These are phyloP conservation scores for Saccharomyces paradoxus DNA, from an alignment of 805 yeast genomes.

Conservation along the genomic window DNA sequence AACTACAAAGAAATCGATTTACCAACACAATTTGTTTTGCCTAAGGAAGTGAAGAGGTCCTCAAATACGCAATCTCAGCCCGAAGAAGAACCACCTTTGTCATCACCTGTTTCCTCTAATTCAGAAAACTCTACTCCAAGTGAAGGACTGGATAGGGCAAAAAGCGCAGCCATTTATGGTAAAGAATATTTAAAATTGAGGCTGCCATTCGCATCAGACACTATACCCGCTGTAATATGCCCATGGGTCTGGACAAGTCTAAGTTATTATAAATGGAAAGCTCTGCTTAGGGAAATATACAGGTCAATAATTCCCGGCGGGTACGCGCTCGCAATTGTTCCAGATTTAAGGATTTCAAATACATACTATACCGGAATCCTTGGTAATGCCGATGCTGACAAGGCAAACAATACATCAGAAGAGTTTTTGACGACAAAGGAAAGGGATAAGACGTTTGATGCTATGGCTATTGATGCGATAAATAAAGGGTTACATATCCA, in stretches of 20 bases:
- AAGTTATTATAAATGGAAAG: conserved; percentile 22
- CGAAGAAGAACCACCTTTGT: background rate
- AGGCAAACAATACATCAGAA: background rate
- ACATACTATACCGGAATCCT: background rate
- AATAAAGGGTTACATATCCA: conserved; percentile 20
- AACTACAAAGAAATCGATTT: conserved; percentile 20
- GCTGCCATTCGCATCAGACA: conserved; percentile 21
- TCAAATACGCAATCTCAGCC: background rate
- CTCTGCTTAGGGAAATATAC: conserved; percentile 20
- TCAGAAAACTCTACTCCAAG: background rate
- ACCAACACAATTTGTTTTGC: conserved; percentile 18
- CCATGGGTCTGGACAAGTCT: conserved; percentile 25
- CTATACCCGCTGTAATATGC: conserved; percentile 22
- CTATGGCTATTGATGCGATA: conserved; percentile 21
- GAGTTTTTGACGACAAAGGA: conserved; percentile 18
- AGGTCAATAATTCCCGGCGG: conserved; percentile 28
- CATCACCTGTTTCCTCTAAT: background rate
- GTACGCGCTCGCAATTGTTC: conserved; percentile 15
- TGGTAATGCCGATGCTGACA: background rate
- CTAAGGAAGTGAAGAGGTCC: conserved; percentile 2
- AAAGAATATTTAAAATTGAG: conserved; percentile 17
- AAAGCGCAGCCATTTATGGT: conserved; percentile 12
- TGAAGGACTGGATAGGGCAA: background rate
- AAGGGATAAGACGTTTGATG: conserved; percentile 17
- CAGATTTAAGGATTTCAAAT: conserved; percentile 20